Percentiles rank a stretch among this genome's conserved stretches.
Evolutionary conservation across 2,329 filamentous ascomycete genomes (phyloP).

Genomic region (Aspergillus sp.): DNA sequence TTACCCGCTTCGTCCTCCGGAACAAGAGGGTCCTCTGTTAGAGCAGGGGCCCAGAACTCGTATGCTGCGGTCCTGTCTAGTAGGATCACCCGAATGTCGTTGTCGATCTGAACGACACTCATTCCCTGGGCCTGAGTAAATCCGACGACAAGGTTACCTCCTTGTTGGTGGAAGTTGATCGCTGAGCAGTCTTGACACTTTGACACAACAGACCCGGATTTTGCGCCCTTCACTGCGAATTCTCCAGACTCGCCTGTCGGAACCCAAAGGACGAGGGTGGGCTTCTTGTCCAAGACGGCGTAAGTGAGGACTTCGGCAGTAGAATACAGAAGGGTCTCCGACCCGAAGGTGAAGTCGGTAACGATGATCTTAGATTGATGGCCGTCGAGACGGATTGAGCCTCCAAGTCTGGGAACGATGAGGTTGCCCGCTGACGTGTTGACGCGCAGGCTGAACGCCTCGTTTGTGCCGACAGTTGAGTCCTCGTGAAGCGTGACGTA

Average conservation of each 20-base stretch:
- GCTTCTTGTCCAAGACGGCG: conserved; percentile 49
- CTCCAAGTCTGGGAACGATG: conserved; percentile 55
- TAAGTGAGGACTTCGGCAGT: conserved; percentile 59
- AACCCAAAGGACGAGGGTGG: conserved; percentile 55
- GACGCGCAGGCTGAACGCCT: conserved; percentile 57
- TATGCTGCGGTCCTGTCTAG: conserved; percentile 59
- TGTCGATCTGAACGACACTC: conserved; percentile 50
- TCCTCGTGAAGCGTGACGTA: conserved; percentile 60
- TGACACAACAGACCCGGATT: conserved; percentile 39
- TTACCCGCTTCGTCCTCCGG: conserved; percentile 50
- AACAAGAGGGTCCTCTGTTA: conserved; percentile 51
- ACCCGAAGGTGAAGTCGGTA: conserved; percentile 60
- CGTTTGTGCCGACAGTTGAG: conserved; percentile 53
- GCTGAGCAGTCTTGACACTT: conserved; percentile 45
- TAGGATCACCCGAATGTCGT: conserved; percentile 53
- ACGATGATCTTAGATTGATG: conserved; percentile 64
- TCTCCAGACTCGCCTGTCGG: conserved; percentile 58
- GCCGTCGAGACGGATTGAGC: conserved; percentile 57
- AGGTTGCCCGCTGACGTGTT: conserved; percentile 58
- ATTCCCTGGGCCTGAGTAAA: conserved; percentile 55
- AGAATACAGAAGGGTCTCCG: conserved; percentile 55
- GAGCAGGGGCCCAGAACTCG: conserved; percentile 57
- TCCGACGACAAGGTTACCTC: conserved; percentile 45
- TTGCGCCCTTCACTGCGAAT: conserved; percentile 50
- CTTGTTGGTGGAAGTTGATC: conserved; percentile 46